A percentile compares a stretch with the other conserved stretches of the same genome.
phyloP scores from a whole-genome alignment of 2,329 filamentous ascomycete species.

The Fusarium veterinarium region DNA sequence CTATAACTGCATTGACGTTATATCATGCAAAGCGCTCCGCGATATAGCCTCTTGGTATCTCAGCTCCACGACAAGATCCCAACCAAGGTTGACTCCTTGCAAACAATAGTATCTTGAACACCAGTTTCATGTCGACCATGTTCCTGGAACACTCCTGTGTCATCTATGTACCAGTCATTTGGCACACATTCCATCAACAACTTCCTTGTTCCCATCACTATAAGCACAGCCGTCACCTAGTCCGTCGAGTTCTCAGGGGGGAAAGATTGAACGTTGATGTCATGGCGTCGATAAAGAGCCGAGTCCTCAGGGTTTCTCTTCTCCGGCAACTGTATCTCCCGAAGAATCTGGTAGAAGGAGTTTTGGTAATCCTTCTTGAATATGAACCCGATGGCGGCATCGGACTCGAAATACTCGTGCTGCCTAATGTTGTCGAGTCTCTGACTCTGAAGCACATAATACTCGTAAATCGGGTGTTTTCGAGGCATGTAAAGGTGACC shows the following conservation, averaged over 20 bases:
- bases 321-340: background rate
- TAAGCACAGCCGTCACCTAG: constrained; percentile 35
- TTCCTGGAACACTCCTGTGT: constrained; percentile 35
- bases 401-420: constrained; percentile 20
- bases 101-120: constrained; percentile 26
- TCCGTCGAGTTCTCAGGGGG: constrained; percentile 29
- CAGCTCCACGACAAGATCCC: background rate
- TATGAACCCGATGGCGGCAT: constrained; percentile 27
- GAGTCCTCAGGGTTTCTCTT: background rate
- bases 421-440: constrained; percentile 2
- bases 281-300: background rate
- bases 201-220: constrained; percentile 14
- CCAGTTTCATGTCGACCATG: constrained; percentile 14
- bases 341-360: constrained; percentile 9
- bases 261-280: background rate
- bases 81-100: constrained; percentile 6
- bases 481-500: constrained; percentile 29
- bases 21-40: background rate
- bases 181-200: constrained; percentile 36
- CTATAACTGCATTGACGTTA: background rate
- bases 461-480: background rate
- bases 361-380: constrained; percentile 33
- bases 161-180: constrained; percentile 40
- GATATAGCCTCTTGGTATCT: background rate
- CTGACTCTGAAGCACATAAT: constrained; percentile 12